Evolutionary conservation across 306 rosid species (phyloP).

Genomic region (Dryas drummondii): DNA sequence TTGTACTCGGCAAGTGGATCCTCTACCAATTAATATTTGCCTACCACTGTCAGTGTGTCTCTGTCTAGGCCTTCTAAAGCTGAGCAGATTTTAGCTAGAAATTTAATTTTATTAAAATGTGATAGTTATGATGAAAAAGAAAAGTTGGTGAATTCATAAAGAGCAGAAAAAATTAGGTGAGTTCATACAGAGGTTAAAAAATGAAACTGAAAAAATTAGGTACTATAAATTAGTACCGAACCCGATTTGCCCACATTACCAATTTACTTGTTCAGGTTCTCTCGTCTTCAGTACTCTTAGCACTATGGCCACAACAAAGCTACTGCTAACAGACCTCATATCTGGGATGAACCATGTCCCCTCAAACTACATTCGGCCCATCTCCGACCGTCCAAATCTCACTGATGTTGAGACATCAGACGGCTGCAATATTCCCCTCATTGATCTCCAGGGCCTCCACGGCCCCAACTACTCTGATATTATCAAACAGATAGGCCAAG

Average conservation of each 20-base stretch:
- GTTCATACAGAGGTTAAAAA: no score
- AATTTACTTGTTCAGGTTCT: not conserved
- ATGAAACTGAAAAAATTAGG: no score
- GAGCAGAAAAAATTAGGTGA: no score
- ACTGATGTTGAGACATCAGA: conserved; percentile 25
- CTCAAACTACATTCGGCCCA: conserved; percentile 40
- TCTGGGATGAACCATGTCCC: conserved; percentile 31
- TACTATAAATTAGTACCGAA: not conserved
- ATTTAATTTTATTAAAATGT: no score
- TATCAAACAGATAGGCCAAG: conserved; percentile 38
- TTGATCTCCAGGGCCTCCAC: conserved; percentile 42
- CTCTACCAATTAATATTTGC: no score
- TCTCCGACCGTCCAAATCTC: conserved; percentile 45
- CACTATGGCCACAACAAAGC: conserved; percentile 27
- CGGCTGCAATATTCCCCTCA: conserved; percentile 32
- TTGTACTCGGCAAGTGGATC: no score
- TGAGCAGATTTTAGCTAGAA: no score
- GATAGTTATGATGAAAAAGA: no score
- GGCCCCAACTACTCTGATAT: conserved; percentile 35
- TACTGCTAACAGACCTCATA: conserved; percentile 36
- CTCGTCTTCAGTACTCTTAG: not conserved
- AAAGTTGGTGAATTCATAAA: no score
- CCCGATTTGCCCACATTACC: not conserved
- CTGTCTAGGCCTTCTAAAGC: no score
- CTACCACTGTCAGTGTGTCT: no score